Evolutionary conservation across 805 yeast genomes (phyloP).

Genomic region (Candida coleopterorum): DNA sequence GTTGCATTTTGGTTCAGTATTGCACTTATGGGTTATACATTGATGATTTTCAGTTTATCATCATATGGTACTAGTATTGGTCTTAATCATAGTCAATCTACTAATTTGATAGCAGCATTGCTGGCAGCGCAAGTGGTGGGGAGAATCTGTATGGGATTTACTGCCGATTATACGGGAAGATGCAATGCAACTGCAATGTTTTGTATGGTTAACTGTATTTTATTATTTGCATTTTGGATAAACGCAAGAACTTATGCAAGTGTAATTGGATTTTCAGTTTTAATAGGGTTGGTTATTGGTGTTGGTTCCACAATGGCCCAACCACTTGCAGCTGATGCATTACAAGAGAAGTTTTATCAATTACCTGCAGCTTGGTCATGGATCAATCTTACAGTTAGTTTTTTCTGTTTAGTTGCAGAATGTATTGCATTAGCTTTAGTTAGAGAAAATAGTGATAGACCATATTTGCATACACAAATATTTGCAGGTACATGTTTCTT

Average conservation of each 20-base stretch:
- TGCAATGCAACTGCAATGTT: conserved; percentile 26
- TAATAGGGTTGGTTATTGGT: conserved; percentile 30
- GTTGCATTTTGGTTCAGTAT: conserved; percentile 33
- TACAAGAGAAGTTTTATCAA: conserved; percentile 15
- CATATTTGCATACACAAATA: conserved; percentile 56
- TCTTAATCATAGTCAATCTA: conserved; percentile 25
- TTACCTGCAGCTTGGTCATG: conserved; percentile 39
- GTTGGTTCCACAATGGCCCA: conserved; percentile 22
- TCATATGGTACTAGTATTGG: conserved; percentile 45
- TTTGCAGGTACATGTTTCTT: conserved; percentile 51
- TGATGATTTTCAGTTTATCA: conserved; percentile 32
- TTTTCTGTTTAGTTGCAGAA: conserved; percentile 44
- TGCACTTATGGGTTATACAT: conserved; percentile 33
- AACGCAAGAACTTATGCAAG: conserved; percentile 29
- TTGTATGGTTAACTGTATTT: conserved; percentile 20
- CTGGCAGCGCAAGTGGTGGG: conserved; percentile 47
- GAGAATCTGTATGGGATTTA: conserved; percentile 42
- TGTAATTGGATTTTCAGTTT: conserved; percentile 24
- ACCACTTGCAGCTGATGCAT: conserved; percentile 21
- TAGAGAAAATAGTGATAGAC: conserved; percentile 18
- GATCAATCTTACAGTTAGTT: conserved; percentile 27
- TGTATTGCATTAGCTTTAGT: conserved; percentile 50
- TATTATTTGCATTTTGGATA: conserved; percentile 35
- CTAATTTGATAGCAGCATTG: conserved; percentile 29
- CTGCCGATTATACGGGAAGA: conserved; percentile 47